Conservation (phyloP, 768 basidiomycete species). For the Mycena vulgaris region DNA sequence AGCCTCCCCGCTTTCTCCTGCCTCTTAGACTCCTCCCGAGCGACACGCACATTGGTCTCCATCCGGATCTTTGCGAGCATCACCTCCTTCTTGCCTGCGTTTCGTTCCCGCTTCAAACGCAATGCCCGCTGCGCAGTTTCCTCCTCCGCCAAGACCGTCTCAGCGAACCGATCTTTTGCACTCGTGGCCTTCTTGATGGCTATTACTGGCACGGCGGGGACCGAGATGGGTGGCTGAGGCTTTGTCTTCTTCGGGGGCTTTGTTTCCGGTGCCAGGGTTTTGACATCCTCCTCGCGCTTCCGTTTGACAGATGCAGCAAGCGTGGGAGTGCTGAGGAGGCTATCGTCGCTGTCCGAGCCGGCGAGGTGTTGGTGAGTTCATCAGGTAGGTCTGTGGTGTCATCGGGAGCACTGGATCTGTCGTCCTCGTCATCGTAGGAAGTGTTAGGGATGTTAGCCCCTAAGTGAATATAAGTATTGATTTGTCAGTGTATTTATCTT, state of each 20-base stretch:
- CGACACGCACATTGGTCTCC: background rate
- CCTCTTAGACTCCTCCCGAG: background rate
- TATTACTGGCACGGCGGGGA: no score
- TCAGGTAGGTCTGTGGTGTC: conserved; percentile 4
- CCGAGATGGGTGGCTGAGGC: background rate
- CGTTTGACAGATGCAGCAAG: no score
- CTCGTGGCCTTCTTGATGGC: background rate
- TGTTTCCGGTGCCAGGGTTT: background rate
- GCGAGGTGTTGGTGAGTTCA: no score
- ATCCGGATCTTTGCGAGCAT: background rate
- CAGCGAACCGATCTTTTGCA: conserved; percentile 11
- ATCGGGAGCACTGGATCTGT: background rate
- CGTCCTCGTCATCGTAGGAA: no score
- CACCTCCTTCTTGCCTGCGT: background rate
- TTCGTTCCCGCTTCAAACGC: background rate
- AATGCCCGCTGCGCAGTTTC: conserved; percentile 7
- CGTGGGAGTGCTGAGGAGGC: background rate
- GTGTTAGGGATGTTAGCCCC: no score
- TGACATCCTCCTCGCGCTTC: background rate
- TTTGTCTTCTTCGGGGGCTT: conserved; percentile 7
- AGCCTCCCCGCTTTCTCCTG: background rate
- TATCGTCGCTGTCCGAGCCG: conserved; percentile 1
- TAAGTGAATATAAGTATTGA: no score
- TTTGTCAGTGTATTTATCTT: no score
- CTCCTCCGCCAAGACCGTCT: conserved; percentile 14